Base-by-base conservation (phyloP, 78 protist species). In the Dictyostelium capitatum region DNA sequence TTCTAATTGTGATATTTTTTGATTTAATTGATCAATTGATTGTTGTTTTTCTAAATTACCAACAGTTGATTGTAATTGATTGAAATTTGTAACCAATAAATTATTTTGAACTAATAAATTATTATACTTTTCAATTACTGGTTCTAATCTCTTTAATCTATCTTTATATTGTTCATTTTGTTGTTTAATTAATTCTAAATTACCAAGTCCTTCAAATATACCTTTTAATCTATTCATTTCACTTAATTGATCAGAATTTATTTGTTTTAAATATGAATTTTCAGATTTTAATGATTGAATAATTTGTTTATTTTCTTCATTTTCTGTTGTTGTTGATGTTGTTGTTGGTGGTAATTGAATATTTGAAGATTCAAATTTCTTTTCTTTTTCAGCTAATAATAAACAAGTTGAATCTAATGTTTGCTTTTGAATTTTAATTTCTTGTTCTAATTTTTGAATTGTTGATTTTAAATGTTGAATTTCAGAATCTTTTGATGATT, bases 241-340 rank as follows among this genome's bases (percentile, higher is more conserved):
- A 59, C 17, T n/a, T 64, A 19, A 25, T 62, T 25, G 20, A 15
- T 87, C 80, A 12, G 43, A 15, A 83, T 70, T 70, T 23, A 37
- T 11, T 47, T 83, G 64, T 41, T 50, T 59, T n/a, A 23, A 77
- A 77, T 85, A 77, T 19, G 10, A 12, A 12, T 75, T 47, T 75
- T 85, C 92, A 46, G 25, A 48, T 75, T 85, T 79, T 30, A 85
- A 59, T n/a, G 93, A 87, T 77, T 87, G 75, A 47, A 48, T 74
- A 10, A 87, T n/a, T 9, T 7, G 15, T 87, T 87, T 84, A 64
- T 25, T 48, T 14, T 82, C 70, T 1, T 62, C 57, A 79, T 20
- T 54, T 53, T 28, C 8, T 0, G 79, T n/a, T 3, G 54, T 6
- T 4, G 46, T 19, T 46, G 56, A 70, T 19, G 9, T 14, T 72